Percentiles rank a stretch among this genome's conserved stretches.
These are phyloP conservation scores for Quercus suber DNA, from an alignment of 306 rosid genomes.

Conservation along the genomic window DNA sequence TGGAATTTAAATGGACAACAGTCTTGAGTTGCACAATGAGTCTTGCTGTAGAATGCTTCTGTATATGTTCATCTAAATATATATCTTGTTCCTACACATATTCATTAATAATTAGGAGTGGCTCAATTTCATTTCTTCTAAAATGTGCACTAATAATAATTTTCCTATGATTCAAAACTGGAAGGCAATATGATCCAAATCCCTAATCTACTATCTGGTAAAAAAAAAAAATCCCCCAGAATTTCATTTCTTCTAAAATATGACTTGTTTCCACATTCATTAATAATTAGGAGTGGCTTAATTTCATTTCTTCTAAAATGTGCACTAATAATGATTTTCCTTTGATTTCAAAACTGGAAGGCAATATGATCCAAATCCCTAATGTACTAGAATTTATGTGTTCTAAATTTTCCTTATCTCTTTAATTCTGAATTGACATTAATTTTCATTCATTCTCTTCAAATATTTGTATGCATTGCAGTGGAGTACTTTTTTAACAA, in stretches of 20 bases:
- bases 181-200: not conserved
- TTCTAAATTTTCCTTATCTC: conserved; percentile 3
- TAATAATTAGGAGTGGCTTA: not conserved
- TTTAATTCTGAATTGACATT: not conserved
- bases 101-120: not conserved
- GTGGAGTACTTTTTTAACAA: conserved; percentile 49
- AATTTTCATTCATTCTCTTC: conserved; percentile 1
- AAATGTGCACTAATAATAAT: too few relatives aligned
- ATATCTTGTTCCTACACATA: too few relatives aligned
- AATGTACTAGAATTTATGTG: not conserved
- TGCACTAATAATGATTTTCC: not conserved
- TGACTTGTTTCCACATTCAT: not conserved
- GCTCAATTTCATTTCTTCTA: not conserved
- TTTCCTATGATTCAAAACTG: not conserved
- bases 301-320: too few relatives aligned
- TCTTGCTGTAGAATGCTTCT: not conserved
- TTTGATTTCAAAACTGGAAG: not conserved
- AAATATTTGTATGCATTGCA: conserved; percentile 34
- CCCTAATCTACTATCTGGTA: not conserved
- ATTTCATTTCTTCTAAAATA: not conserved
- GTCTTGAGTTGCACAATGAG: not conserved
- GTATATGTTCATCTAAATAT: not conserved
- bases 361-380: not conserved
- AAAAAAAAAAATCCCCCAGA: not conserved
- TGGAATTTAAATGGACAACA: not conserved